Evolutionary conservation across 345 rosid genomes (phyloP), one percentile per base, ranked within the genome.

Genomic region (Aquilaria malaccensis): DNA sequence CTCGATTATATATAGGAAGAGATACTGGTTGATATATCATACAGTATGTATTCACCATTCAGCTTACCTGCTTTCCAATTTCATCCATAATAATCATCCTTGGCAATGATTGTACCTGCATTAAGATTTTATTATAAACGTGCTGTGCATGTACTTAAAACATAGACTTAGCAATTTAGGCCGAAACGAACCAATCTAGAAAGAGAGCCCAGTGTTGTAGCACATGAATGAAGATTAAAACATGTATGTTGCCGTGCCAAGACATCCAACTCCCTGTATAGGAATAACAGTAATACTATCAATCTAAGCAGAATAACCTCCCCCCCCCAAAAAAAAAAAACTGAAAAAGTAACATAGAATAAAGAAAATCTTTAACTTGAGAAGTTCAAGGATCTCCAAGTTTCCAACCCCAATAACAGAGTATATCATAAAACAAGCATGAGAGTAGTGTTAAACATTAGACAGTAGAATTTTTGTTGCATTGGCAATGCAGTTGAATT

Each of bases 81-180:
- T 90, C 94, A 65, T 93, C 97, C 81, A 62, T 84, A 66, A 89
- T 93, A 62, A 93, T 93, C 96, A 93, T 93, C 86, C 97, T 83
- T 41, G 95, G 96, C 66, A 94, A 79, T 52, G 99, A 90, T 67
- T 86, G 95, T 70, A 94, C 99, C 96, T 94, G 92, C 72, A 71
- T 43, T 12, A 48, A 67, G 74, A 68, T 33, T 55, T 66, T 64
- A 61, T 72, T 66, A 65, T 15, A 32, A 22, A 10, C 10, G 67
- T 33, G 59, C 52, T 50, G 9, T 64, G 48, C 10, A 31, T 61
- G 57, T 7, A 63, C 4, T 30, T n/a, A 56, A 66, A 71, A 55
- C 47, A 71, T 11, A 51, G 37, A 61, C 52, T 33, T 2, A 47
- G 32, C 10, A 53, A 46, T 62, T 66, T 33, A 73, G 52, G 41